phyloP scores from a whole-genome alignment of 805 yeast genomes.

The Tetrapisispora nanseiensis region DNA sequence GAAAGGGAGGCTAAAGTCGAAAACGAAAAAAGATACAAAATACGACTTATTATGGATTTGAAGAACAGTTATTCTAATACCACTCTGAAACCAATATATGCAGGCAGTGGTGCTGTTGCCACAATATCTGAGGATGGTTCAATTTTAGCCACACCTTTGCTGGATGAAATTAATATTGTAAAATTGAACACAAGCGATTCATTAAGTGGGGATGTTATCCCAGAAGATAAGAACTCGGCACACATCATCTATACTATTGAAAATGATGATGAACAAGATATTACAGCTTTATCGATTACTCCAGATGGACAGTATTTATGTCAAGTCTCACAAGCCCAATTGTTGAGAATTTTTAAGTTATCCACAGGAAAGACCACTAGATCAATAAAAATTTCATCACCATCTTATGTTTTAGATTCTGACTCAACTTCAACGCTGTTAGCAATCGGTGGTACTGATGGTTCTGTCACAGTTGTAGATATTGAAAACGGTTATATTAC shows the following conservation, averaged over 20 bases:
- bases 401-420: conserved; percentile 65
- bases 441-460: conserved; percentile 94
- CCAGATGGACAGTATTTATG: conserved; percentile 67
- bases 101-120: conserved; percentile 69
- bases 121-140: conserved; percentile 52
- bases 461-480: conserved; percentile 86
- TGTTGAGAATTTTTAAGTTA: conserved; percentile 51
- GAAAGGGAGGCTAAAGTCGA: neutral
- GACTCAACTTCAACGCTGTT: conserved; percentile 78
- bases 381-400: conserved; percentile 57
- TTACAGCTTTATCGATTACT: conserved; percentile 67
- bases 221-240: neutral
- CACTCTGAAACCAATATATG: conserved; percentile 71
- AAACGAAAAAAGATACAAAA: too few relatives aligned
- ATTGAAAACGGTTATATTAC: conserved; percentile 79
- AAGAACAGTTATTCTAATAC: conserved; percentile 28
- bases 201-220: neutral
- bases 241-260: conserved; percentile 44
- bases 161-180: conserved; percentile 67
- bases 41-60: too few relatives aligned
- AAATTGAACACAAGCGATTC: conserved; percentile 32
- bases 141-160: conserved; percentile 66
- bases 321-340: conserved; percentile 74
- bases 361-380: conserved; percentile 34
- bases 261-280: conserved; percentile 72